Evolutionary conservation across 768 basidiomycete genomes (phyloP).

Genomic region (Leucocoprinus birnbaumii): DNA sequence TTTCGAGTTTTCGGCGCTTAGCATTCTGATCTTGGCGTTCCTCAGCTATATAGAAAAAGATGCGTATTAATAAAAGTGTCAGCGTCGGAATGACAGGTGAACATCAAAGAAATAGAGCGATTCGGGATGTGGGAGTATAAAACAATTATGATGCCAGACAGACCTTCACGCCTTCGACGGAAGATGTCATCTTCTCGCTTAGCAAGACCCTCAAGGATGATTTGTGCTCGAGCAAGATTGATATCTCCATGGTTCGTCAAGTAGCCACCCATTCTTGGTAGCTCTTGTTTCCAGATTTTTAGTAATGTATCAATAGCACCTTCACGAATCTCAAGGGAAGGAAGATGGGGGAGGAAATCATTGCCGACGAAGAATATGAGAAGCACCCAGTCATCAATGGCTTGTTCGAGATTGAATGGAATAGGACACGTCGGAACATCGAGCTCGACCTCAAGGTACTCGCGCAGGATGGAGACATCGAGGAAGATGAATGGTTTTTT

Average conservation of each 20-base stretch:
- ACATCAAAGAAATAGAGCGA: conserved; percentile 15
- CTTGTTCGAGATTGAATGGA: conserved; percentile 91
- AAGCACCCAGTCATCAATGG: conserved; percentile 99
- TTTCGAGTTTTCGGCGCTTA: conserved; percentile 78
- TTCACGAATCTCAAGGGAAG: conserved; percentile 97
- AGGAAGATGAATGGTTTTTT: conserved; percentile 99
- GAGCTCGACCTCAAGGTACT: conserved; percentile 97
- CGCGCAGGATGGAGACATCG: conserved; percentile 91
- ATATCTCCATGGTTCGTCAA: conserved; percentile 90
- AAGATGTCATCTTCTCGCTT: conserved; percentile 95
- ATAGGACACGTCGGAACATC: conserved; percentile 75
- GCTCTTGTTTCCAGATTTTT: conserved; percentile 92
- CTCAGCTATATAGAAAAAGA: conserved; percentile 61
- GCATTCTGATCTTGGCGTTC: conserved; percentile 90
- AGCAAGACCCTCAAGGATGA: conserved; percentile 96
- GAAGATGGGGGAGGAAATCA: conserved; percentile 97
- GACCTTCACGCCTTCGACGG: conserved; percentile 86
- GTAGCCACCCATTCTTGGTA: conserved; percentile 97
- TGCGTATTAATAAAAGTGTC: conserved; percentile 12
- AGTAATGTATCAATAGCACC: conserved; percentile 97
- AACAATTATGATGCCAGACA: conserved; percentile 30
- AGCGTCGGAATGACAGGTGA: conserved; percentile 10
- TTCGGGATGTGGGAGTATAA: background rate
- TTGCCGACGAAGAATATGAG: conserved; percentile 99
- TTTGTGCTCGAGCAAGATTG: conserved; percentile 81